Conservation (phyloP, 768 basidiomycete genomes). For the Kwoniella bestiolae region DNA sequence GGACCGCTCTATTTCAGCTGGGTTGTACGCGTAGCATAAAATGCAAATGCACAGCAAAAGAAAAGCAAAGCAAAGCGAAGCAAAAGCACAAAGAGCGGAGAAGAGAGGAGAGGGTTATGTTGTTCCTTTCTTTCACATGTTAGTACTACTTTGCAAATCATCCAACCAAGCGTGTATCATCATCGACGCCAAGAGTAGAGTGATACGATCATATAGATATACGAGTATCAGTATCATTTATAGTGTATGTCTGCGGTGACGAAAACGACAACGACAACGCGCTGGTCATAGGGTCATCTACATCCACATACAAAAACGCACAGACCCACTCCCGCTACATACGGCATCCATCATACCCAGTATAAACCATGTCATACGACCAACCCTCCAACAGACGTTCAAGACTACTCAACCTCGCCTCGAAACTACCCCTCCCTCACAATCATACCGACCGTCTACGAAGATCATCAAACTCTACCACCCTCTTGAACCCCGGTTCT, state of each 20-base stretch:
- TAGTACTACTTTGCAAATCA: neutral
- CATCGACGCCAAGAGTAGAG: neutral
- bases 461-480: neutral
- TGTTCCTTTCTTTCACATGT: neutral
- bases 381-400: neutral
- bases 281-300: no score
- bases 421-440: slow-evolving; percentile 11
- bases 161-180: neutral
- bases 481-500: slow-evolving; percentile 4
- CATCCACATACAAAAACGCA: neutral
- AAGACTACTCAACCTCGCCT: slow-evolving; percentile 10
- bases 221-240: neutral
- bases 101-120: no score
- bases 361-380: slow-evolving; percentile 11
- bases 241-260: no score
- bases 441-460: neutral
- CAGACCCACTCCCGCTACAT: neutral
- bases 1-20: no score
- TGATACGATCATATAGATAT: neutral
- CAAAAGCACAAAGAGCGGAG: no score
- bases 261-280: no score
- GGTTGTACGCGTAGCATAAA: neutral
- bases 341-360: no score
- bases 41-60: neutral
- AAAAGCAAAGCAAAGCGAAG: no score